Evolutionary conservation across 768 basidiomycete species (phyloP).

Genomic region (Auriculariales sp.): DNA sequence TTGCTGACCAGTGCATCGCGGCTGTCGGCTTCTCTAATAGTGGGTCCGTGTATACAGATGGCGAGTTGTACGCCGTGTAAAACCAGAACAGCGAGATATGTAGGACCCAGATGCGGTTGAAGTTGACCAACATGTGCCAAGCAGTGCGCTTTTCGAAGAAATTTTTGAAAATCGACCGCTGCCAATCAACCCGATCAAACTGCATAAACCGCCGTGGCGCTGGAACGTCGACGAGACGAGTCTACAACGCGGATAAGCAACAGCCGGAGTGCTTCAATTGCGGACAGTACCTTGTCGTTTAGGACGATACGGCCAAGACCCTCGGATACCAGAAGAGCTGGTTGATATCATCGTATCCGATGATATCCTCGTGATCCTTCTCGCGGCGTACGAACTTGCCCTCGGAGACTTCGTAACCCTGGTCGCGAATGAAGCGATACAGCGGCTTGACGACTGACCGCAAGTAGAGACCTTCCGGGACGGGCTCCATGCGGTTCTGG

Average conservation of each 20-base stretch:
- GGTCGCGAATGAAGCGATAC: slow-evolving; percentile 93
- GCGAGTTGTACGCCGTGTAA: slow-evolving; percentile 91
- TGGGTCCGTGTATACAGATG: slow-evolving; percentile 57
- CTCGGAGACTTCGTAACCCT: slow-evolving; percentile 92
- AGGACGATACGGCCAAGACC: slow-evolving; percentile 88
- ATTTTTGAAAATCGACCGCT: slow-evolving; percentile 94
- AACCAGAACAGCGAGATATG: slow-evolving; percentile 92
- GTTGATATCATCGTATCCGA: slow-evolving; percentile 98
- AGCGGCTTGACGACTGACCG: slow-evolving; percentile 82
- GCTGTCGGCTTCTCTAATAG: slow-evolving; percentile 36
- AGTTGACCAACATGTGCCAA: slow-evolving; percentile 95
- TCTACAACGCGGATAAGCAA: slow-evolving; percentile 27
- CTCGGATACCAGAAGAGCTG: slow-evolving; percentile 99
- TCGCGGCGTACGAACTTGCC: slow-evolving; percentile 90
- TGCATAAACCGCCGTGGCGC: slow-evolving; percentile 91
- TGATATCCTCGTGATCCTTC: slow-evolving; percentile 83
- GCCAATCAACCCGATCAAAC: slow-evolving; percentile 95
- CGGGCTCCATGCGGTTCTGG: slow-evolving; percentile 79
- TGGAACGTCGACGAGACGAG: slow-evolving; percentile 79
- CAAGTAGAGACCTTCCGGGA: slow-evolving; percentile 91
- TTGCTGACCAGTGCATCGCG: slow-evolving; percentile 86
- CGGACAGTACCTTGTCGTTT: slow-evolving; percentile 59
- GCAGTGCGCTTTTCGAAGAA: slow-evolving; percentile 97
- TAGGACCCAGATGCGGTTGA: slow-evolving; percentile 98
- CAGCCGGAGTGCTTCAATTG: slow-evolving; percentile 1